Evolutionary conservation across 1,139 yeast species (phyloP).

Genomic region (Tardiomyces blankii): DNA sequence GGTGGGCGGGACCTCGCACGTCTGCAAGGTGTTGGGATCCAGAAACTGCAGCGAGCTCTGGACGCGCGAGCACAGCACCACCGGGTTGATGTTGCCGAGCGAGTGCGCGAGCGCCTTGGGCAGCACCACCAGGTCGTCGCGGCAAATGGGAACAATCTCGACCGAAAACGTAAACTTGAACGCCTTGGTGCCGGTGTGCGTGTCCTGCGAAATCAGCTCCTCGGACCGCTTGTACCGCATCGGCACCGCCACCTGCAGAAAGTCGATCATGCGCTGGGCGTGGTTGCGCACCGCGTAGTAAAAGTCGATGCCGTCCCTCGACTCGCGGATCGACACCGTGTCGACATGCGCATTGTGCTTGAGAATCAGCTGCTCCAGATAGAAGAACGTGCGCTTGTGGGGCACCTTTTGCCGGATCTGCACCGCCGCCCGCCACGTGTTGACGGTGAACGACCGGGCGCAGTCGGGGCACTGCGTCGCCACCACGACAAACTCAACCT

Average conservation of each 20-base stretch:
- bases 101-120: conserved; percentile 80
- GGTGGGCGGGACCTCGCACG: conserved; percentile 59
- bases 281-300: conserved; percentile 81
- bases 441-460: conserved; percentile 91
- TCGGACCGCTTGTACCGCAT: conserved; percentile 71
- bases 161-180: conserved; percentile 88
- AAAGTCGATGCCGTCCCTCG: conserved; percentile 91
- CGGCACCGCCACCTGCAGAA: conserved; percentile 76
- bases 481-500: conserved; percentile 86
- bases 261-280: conserved; percentile 90
- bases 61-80: conserved; percentile 75
- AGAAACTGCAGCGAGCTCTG: conserved; percentile 78
- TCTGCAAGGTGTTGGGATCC: conserved; percentile 51
- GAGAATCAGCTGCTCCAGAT: conserved; percentile 88
- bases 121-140: conserved; percentile 87
- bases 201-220: conserved; percentile 84
- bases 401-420: conserved; percentile 96
- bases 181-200: conserved; percentile 76
- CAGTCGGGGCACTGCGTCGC: conserved; percentile 98
- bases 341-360: conserved; percentile 90
- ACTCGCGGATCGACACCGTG: conserved; percentile 84
- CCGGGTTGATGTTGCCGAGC: conserved; percentile 61
- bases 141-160: conserved; percentile 93
- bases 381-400: conserved; percentile 93
- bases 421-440: conserved; percentile 98